A percentile compares a stretch with the other conserved stretches of the same genome.
Conservation (phyloP, 371 early-diverging fungal genomes). For the Mortierella sp. region DNA sequence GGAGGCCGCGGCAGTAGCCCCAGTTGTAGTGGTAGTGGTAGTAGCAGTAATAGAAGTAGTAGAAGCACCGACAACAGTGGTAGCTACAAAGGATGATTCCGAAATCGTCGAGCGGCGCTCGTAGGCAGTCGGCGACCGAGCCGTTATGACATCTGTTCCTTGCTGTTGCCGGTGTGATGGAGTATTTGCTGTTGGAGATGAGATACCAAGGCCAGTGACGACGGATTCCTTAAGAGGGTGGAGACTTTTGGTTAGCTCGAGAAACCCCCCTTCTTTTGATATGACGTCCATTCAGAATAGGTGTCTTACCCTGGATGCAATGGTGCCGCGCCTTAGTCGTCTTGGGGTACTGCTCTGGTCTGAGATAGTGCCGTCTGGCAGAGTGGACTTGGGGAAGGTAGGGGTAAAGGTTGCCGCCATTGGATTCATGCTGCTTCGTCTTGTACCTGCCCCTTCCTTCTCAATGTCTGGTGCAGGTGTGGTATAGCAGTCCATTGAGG, state of each 20-base stretch:
- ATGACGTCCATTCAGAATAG: background rate
- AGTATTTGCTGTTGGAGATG: conserved; percentile 13
- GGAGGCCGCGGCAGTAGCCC: background rate
- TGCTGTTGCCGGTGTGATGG: conserved; percentile 6
- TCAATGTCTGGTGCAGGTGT: background rate
- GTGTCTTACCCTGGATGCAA: conserved; percentile 15
- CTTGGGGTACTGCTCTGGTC: conserved; percentile 2
- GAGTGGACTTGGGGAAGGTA: conserved; percentile 25
- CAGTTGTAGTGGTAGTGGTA: conserved; percentile 3
- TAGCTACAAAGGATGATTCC: conserved; percentile 7
- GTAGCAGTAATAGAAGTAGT: background rate
- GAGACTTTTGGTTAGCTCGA: background rate
- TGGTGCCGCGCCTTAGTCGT: conserved; percentile 5
- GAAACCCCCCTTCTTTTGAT: too few species aligned
- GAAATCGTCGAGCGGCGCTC: conserved; percentile 2
- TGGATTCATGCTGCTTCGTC: conserved; percentile 47
- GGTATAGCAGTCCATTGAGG: too few species aligned
- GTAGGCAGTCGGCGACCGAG: background rate
- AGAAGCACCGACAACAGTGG: background rate
- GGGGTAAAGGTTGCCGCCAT: conserved; percentile 44
- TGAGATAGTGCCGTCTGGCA: conserved; percentile 18
- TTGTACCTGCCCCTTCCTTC: conserved; percentile 6
- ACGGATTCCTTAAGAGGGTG: conserved; percentile 22
- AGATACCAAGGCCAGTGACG: conserved; percentile 36
- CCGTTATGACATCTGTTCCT: conserved; percentile 3